Evolutionary conservation across 2,329 filamentous ascomycete species (phyloP), one percentile per base, ranked within the genome.

Genomic region (Nemania sp.): DNA sequence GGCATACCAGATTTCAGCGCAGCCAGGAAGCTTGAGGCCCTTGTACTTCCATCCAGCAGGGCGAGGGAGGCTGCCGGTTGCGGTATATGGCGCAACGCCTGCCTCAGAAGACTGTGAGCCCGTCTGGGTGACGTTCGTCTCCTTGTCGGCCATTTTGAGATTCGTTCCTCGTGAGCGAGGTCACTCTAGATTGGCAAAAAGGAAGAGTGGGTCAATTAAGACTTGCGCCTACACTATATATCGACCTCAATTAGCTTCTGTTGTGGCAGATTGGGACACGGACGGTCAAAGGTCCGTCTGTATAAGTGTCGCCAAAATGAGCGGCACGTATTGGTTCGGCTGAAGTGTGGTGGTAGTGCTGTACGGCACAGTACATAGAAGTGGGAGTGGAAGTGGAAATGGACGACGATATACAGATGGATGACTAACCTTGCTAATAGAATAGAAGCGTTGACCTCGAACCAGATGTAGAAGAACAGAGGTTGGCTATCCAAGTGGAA

Each of bases 11-110:
- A 91, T 68, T 71, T 85, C 84, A 66, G 80, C 80, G 57, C 82
- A 81, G 7, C 65, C 62, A 20, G 86, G 85, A 64, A 93, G 67
- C 64, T 82, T 85, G 75, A 88, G 76, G 56, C 84, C 82, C 75
- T 86, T 89, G 84, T 94, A 93, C 81, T 89, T 90, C 91, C 91
- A 93, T 70, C 86, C 86, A 3, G 72, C 49, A 1, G 86, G 86
- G 32, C 83, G 84, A 38, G 67, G 56, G 29, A 64, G 53, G 49
- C 72, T 72, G 56, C 62, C 59, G 45, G 68, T 65, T 45, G 74
- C 62, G 45, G 55, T 64, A 66, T 74, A 66, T 65, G 75, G 62
- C 66, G 45, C 15, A 22, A 63, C 55, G 15, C 67, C 61, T 24
- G 69, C 64, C 13, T 68, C 45, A 41, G 66, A 65, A 51, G 70